Base-by-base conservation (phyloP, 371 early-diverging fungal genomes). In the Polyrhizophydium stewartii region DNA sequence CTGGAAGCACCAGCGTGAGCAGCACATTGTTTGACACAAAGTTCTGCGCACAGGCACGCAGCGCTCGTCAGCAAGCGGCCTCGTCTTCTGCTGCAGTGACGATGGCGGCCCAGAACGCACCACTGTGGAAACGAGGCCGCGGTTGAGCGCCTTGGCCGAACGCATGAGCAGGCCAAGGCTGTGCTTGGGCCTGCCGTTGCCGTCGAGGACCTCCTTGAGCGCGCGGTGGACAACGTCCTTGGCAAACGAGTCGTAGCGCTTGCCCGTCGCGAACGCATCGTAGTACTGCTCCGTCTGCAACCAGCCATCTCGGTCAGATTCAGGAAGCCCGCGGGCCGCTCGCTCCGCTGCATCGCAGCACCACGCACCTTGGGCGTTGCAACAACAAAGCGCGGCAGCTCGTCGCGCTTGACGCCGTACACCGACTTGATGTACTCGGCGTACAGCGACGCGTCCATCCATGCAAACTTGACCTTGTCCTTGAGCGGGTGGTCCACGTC, bases 371-470 rank as follows among this genome's bases (percentile, higher is more conserved):
- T 72, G 17, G 87, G 83, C 46, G 85, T 79, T 24, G 82, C 64
- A 58, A 90, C 73, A 19, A 89, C 67, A 30, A 86, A 51, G 13
- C 73, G 62, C 19, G 89, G 89, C 41, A 84, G 62, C n/a, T 78
- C 66, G 13, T 56, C 47, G 9, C 59, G 61, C 7, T 59, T 61
- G 16, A 88, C 56, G 22, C 84, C 81, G 64, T 86, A 91, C 25
- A 84, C 83, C 22, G 84, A 65, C 46, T 78, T 62, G 22, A 85
- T 71, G 61, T 85, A 89, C 22, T 76, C 64, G 3, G 61, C 66
- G 74, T 82, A 87, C 46, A 73, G 70, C 47, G 53, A 58, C 24
- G 81, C 86, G 62, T 89, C 84, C 35, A 90, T 55, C 73, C 82
- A 81, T n/a, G 86, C 81, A 75, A 89, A 88, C 0, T 40, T 25